Conservation (phyloP, 2,329 filamentous ascomycete species). For the Aphanoascus verrucosus region DNA sequence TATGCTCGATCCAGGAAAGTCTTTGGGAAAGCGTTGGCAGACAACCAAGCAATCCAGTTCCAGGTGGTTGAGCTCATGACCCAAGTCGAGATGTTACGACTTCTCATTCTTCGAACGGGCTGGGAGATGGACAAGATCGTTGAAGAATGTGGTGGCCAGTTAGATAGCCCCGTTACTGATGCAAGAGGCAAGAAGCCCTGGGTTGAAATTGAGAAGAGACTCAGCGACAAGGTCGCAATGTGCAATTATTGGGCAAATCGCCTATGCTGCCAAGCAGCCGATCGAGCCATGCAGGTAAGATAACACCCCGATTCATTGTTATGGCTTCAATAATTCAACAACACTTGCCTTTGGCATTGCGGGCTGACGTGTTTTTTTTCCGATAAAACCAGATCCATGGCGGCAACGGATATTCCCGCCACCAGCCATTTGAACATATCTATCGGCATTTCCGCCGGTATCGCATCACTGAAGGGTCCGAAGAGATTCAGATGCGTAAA, state of each 20-base stretch:
- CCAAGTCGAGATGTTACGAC: conserved; percentile 51
- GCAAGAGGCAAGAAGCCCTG: conserved; percentile 27
- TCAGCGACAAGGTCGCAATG: conserved; percentile 55
- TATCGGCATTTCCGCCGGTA: conserved; percentile 55
- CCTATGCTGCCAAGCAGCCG: conserved; percentile 50
- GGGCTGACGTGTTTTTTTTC: not conserved
- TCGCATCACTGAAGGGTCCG: conserved; percentile 53
- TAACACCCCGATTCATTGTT: not conserved
- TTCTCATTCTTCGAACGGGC: conserved; percentile 52
- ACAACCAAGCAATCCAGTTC: conserved; percentile 55
- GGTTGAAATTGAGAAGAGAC: conserved; percentile 46
- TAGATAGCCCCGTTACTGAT: conserved; percentile 6
- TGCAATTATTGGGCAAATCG: conserved; percentile 57
- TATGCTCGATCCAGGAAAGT: conserved; percentile 47
- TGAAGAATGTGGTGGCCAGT: conserved; percentile 23
- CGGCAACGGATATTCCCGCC: conserved; percentile 48
- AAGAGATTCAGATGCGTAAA: conserved; percentile 58
- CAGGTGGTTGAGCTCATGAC: conserved; percentile 53
- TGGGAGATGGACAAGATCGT: conserved; percentile 47
- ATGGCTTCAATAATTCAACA: not conserved
- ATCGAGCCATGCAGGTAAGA: conserved; percentile 49
- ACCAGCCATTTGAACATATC: conserved; percentile 54
- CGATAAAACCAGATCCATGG: conserved; percentile 37
- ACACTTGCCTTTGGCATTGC: no score
- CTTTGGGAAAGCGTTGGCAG: conserved; percentile 47